These are phyloP conservation scores for Fusarium sarcochroum DNA, from an alignment of 2,329 filamentous ascomycete genomes.

Conservation along the genomic window DNA sequence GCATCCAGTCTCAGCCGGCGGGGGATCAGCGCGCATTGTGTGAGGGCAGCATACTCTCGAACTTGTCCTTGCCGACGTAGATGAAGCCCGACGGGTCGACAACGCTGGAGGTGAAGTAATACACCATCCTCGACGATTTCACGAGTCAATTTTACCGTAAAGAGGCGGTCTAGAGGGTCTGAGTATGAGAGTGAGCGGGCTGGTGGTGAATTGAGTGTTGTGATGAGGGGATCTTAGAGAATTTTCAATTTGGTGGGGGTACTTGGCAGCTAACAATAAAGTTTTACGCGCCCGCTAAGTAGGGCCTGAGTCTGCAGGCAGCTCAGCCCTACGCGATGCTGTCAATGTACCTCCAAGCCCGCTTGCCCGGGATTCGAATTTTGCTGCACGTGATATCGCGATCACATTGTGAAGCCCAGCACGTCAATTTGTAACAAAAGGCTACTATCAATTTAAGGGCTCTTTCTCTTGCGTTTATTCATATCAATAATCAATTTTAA, in stretches of 20 bases:
- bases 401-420: background rate
- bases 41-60: slow-evolving; percentile 81
- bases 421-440: too few relatives aligned
- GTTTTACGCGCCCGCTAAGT: rapidly evolving
- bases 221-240: slow-evolving; percentile 43
- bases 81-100: slow-evolving; percentile 88
- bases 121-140: slow-evolving; percentile 77
- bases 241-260: slow-evolving; percentile 39
- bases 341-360: background rate
- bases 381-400: slow-evolving; percentile 25
- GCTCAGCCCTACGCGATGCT: slow-evolving; percentile 1
- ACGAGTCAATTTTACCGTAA: rapidly evolving
- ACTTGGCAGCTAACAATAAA: slow-evolving; percentile 33
- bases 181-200: background rate
- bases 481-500: background rate
- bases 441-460: background rate
- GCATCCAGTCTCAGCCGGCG: slow-evolving; percentile 36
- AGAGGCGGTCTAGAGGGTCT: background rate
- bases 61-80: slow-evolving; percentile 99
- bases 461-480: background rate
- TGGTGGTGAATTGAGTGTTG: slow-evolving; percentile 5
- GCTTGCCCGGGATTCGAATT: background rate
- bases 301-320: rapidly evolving
- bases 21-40: slow-evolving; percentile 17
- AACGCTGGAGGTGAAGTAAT: slow-evolving; percentile 91